phyloP scores from a whole-genome alignment of 345 rosid species.

The Eucalyptus pauciflora region DNA sequence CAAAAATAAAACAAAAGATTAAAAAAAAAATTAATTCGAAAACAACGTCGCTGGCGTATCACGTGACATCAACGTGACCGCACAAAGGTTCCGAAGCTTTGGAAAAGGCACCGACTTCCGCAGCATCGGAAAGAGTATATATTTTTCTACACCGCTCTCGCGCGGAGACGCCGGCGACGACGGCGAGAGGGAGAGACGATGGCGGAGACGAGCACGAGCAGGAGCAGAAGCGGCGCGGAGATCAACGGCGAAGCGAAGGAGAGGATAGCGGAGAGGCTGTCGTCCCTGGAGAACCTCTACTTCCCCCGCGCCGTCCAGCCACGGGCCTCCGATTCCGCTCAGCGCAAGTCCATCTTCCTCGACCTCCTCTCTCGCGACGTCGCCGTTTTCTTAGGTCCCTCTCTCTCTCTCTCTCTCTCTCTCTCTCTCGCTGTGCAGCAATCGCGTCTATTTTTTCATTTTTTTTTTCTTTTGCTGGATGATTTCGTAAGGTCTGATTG shows the following conservation, averaged over 20 bases:
- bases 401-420: too few relatives aligned
- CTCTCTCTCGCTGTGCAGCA: background rate
- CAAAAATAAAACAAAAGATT: background rate
- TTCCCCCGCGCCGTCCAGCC: conserved; percentile 73
- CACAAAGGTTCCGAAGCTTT: background rate
- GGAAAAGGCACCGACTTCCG: background rate
- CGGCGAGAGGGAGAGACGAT: background rate
- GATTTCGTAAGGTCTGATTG: background rate
- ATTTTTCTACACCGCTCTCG: background rate
- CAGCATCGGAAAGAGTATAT: too few relatives aligned
- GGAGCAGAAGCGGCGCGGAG: conserved; percentile 1
- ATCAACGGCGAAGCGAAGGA: conserved; percentile 33
- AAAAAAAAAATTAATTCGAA: background rate
- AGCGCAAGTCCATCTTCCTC: conserved; percentile 69
- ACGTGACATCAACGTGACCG: background rate
- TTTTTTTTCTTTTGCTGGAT: background rate
- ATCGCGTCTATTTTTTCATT: background rate
- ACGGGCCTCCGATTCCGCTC: conserved; percentile 34
- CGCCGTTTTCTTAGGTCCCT: conserved; percentile 73
- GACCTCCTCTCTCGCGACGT: conserved; percentile 84
- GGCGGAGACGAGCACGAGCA: background rate
- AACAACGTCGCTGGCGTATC: background rate
- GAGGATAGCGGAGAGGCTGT: conserved; percentile 56
- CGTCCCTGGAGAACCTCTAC: conserved; percentile 59
- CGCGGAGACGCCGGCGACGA: background rate